Evolutionary conservation across 176 grass and related monocot species (phyloP), one percentile per base, ranked within the genome.

Genomic region (Bromus sterilis): DNA sequence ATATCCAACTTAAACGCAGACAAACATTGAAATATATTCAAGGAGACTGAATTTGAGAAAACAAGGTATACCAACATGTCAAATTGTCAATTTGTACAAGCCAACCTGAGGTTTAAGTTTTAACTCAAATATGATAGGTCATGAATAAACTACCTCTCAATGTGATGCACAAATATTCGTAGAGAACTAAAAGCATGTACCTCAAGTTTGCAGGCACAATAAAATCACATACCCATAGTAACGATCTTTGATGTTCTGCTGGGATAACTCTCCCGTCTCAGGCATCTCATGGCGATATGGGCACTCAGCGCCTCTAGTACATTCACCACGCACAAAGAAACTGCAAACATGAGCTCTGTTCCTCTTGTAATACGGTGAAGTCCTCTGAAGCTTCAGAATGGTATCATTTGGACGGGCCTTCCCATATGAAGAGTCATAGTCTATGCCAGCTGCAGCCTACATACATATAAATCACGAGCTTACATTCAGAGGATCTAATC

Each of bases 201-300:
- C 32, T 77, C 13, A 85, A 23, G 32, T 12, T 37, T 28, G 43
- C 14, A 73, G 42, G 26, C 74, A 56, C 24, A 74, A 36, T 48
- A 66, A 63, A 61, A 30, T 57, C 72, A 77, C 86, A 66, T 99
- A 99, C 96, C 96, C 96, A 30, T 99, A 99, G 69, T 99, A 99
- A 43, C 96, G 93, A 86, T 99, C 96, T 86, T 99, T 99, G 30
- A 99, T 99, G 46, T 99, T 99, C 83, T 99, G 96, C 77, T 99
- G 93, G 80, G 96, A 93, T 77, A 99, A 83, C 82, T 99, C 96
- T 29, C 96, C 96, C 14, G 93, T 99, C 87, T 93, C 96, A 86
- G 96, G 96, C 96, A 99, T 99, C 89, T 99, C 96, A 80, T 95
- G 96, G 9, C 96, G 90, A 74, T 99, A 95, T 28, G 96, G 96